Evolutionary conservation across 768 basidiomycete species (phyloP).

Genomic region (Macrocybe gigantea): DNA sequence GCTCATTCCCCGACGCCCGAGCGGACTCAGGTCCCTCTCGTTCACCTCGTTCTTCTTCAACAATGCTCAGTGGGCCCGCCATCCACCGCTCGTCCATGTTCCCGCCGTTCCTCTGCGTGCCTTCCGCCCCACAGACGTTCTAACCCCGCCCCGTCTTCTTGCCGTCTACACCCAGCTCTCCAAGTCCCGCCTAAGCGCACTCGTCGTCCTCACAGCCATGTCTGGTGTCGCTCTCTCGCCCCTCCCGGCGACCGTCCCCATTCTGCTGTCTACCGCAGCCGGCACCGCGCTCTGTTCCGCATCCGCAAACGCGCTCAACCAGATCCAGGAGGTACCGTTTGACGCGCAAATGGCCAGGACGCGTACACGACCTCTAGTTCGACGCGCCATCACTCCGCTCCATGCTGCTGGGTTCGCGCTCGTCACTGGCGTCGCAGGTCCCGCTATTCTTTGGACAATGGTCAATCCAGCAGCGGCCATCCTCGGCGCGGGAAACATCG

Average conservation of each 20-base stretch:
- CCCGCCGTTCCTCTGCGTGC: slow-evolving; percentile 14
- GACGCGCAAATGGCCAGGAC: slow-evolving; percentile 97
- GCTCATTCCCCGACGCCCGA: slow-evolving; percentile 5
- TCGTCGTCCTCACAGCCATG: slow-evolving; percentile 87
- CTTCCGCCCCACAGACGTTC: slow-evolving; percentile 31
- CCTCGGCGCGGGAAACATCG: slow-evolving; percentile 80
- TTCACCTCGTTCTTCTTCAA: slow-evolving; percentile 62
- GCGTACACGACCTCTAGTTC: slow-evolving; percentile 79
- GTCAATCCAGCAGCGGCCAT: slow-evolving; percentile 83
- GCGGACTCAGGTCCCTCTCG: slow-evolving; percentile 7
- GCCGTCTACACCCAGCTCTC: slow-evolving; percentile 76
- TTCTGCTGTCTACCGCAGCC: slow-evolving; percentile 79
- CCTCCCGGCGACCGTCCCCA: slow-evolving; percentile 73
- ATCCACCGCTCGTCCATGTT: slow-evolving; percentile 4
- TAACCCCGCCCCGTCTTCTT: slow-evolving; percentile 48
- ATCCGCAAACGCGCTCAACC: slow-evolving; percentile 92
- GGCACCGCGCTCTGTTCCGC: slow-evolving; percentile 91
- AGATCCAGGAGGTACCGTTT: slow-evolving; percentile 90
- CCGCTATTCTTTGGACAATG: slow-evolving; percentile 70
- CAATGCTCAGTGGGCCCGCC: slow-evolving; percentile 45
- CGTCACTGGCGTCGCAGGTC: slow-evolving; percentile 73
- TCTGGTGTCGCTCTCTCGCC: slow-evolving; percentile 92
- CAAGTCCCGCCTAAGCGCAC: slow-evolving; percentile 75
- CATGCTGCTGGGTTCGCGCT: slow-evolving; percentile 81
- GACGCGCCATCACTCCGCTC: slow-evolving; percentile 74